Evolutionary conservation across 176 grass and related monocot genomes (phyloP), one percentile per base, ranked within the genome.

Genomic region (Rhynchospora breviuscula): DNA sequence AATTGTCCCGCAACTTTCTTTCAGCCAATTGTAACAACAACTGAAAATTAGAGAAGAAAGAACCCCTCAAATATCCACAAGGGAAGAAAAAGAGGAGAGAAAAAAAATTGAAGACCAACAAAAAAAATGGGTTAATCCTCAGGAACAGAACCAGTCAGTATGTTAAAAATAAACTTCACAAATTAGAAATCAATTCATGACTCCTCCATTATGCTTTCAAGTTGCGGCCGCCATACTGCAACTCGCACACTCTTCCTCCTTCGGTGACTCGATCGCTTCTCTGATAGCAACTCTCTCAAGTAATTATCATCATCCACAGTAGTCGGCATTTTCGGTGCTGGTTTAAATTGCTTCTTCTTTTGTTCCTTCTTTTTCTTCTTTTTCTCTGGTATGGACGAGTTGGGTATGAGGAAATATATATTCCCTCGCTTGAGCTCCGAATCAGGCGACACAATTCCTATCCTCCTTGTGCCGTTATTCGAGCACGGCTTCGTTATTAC

Each of bases 391-490:
- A 93, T 25, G 0, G 95, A 91, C 0, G 90, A 88, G 11, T 84
- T 88, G 11, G 95, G 92, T 79, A 98, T 95, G 70, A 98, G 87
- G 76, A 95, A 95, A 83, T 98, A 98, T 73, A 98, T 93, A 78
- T 85, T 81, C n/a, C 95, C 95, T 52, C 92, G 83, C 86, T 94
- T 98, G 67, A 98, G 95, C 58, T 98, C 95, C 8, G 95, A 81
- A 45, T 95, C 92, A 1, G 89, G 84, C 9, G 95, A 93, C 8
- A 95, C 86, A 90, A 93, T 89, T 79, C 92, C 86, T 69, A 98
- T 91, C 87, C 90, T 94, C 90, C 84, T 89, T 67, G 84, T 64
- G 56, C 84, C 95, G 59, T 87, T 85, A 43, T 84, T 83, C 6
- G 92, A 86, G 33, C 89, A 93, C 22, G 95, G 87, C 74, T 91